Conservation (phyloP, 2,329 filamentous ascomycete genomes). For the Colletotrichum costaricense region DNA sequence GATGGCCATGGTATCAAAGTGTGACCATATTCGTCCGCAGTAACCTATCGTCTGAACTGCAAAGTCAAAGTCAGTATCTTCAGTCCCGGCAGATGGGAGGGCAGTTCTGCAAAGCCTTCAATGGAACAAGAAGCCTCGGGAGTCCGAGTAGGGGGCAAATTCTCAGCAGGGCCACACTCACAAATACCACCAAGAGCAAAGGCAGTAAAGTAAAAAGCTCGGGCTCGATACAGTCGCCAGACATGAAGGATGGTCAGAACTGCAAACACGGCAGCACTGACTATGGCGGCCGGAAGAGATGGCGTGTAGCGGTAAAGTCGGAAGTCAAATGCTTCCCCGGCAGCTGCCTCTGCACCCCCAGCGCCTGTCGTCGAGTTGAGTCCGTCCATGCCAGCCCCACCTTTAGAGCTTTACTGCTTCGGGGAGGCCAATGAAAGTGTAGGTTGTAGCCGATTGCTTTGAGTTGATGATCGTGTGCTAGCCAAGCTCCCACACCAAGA, state of each 20-base stretch:
- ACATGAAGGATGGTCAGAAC: background rate
- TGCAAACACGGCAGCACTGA: background rate
- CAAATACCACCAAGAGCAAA: constrained; percentile 22
- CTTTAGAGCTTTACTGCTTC: background rate
- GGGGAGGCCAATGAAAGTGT: background rate
- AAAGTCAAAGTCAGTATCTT: background rate
- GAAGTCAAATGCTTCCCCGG: constrained; percentile 13
- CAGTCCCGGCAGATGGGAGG: constrained; percentile 68
- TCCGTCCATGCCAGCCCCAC: background rate
- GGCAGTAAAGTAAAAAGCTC: constrained; percentile 12
- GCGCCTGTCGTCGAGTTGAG: background rate
- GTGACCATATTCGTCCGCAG: constrained; percentile 37
- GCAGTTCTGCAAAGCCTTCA: background rate
- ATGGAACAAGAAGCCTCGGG: background rate
- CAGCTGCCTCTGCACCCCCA: background rate
- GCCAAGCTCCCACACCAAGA: no score
- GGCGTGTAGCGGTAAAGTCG: constrained; percentile 21
- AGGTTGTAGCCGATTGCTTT: background rate
- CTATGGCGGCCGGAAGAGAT: constrained; percentile 13
- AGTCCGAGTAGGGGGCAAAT: background rate
- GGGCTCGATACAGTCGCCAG: background rate
- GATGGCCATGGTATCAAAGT: constrained; percentile 23
- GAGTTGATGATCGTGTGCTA: background rate
- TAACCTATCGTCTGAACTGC: constrained; percentile 37
- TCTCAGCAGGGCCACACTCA: background rate